Conservation (phyloP, 2,329 filamentous ascomycete species). For the Dothiorella sarmentorum region DNA sequence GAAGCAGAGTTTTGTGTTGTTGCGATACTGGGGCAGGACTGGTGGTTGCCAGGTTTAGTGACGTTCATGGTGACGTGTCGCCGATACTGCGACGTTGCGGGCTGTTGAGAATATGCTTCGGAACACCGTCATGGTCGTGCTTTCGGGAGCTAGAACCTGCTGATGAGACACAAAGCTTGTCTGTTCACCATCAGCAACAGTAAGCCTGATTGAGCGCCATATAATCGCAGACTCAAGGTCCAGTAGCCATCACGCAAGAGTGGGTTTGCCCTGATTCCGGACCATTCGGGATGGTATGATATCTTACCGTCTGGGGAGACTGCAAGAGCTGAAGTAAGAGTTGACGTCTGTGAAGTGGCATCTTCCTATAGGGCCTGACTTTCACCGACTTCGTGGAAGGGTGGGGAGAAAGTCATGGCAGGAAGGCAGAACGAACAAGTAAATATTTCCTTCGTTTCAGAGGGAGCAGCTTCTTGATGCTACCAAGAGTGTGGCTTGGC, state of each 20-base stretch:
- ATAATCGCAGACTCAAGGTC: neutral
- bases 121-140: neutral
- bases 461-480: no score
- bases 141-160: neutral
- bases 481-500: no score
- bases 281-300: neutral
- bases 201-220: neutral
- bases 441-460: neutral
- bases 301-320: neutral
- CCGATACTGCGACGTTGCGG: neutral
- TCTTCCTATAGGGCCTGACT: no score
- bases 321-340: neutral
- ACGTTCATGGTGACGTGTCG: constrained; percentile 5
- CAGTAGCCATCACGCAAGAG: neutral
- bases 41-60: constrained; percentile 3
- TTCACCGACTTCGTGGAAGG: no score
- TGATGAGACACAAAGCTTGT: neutral
- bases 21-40: neutral
- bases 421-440: neutral
- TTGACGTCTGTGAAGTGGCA: neutral
- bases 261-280: neutral
- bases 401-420: no score
- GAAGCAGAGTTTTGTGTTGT: constrained; percentile 1
- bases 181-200: neutral
- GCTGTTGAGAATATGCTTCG: neutral